These are phyloP conservation scores for Paraphoma sp. DNA, from an alignment of 2,329 filamentous ascomycete genomes.

Conservation along the genomic window DNA sequence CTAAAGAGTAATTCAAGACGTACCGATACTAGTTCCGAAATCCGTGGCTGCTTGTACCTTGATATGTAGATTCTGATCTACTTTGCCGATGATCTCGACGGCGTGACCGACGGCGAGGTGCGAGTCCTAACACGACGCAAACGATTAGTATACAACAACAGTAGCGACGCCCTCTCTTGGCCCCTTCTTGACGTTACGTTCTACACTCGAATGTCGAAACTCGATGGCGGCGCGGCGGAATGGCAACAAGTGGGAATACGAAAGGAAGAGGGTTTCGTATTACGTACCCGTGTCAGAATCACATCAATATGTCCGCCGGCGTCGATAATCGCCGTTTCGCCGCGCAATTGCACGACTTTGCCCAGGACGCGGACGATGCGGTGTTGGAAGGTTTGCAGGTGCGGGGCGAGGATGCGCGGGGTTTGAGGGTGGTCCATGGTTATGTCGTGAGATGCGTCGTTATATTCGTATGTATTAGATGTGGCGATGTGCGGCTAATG, in stretches of 20 bases:
- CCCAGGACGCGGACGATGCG: slow-evolving; percentile 84
- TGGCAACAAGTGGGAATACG: neutral
- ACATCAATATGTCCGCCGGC: slow-evolving; percentile 78
- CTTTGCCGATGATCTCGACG: slow-evolving; percentile 81
- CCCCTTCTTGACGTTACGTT: too few species aligned
- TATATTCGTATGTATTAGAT: neutral
- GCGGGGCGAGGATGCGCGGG: slow-evolving; percentile 81
- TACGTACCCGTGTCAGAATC: slow-evolving; percentile 73
- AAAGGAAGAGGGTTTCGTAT: neutral
- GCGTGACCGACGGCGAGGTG: slow-evolving; percentile 74
- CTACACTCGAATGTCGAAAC: too few species aligned
- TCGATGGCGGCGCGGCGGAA: too few species aligned
- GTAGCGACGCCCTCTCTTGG: too few species aligned
- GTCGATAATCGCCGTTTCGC: slow-evolving; percentile 81
- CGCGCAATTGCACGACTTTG: slow-evolving; percentile 81
- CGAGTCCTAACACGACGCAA: slow-evolving; percentile 61
- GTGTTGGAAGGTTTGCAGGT: slow-evolving; percentile 76
- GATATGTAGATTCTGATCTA: slow-evolving; percentile 74
- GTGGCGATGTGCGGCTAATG: neutral
- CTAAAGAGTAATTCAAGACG: slow-evolving; percentile 43
- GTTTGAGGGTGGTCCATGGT: slow-evolving; percentile 55
- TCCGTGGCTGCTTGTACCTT: slow-evolving; percentile 74
- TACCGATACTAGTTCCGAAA: slow-evolving; percentile 73
- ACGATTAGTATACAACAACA: neutral
- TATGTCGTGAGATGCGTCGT: neutral